Base-by-base conservation (phyloP, 495 filamentous ascomycete genomes). In the Cetradonia linearis region DNA sequence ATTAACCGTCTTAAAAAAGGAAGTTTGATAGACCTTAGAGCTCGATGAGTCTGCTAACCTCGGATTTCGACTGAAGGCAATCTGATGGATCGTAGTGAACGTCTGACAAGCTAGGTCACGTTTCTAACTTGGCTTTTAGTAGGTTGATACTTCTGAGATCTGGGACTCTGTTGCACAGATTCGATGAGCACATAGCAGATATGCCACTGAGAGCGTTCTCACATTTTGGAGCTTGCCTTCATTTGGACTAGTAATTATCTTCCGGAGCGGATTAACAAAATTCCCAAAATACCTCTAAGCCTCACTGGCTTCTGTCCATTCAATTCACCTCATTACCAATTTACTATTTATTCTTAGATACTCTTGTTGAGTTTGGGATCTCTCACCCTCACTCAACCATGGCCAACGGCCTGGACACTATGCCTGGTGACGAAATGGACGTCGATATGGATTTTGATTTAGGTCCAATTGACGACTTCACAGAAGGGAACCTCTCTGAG, bases 391-490 rank as follows among this genome's bases (percentile, higher is more conserved):
- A 40, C 23, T 53, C 48, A 18, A 36, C 25, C n/a, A 40, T 53
- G 48, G 36, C 31, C 31, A 36, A 54, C 50, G 50, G 20, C 1
- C 31, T 54, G 31, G 16, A 11, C n/a, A 36, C 16, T 34, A 71
- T 70, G 68, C 64, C 66, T 20, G 70, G 68, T 31, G 74, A 71
- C 69, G 66, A 66, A 18, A 76, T 71, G 69, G 65, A 72, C 48
- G 69, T 74, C 66, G 69, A 65, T 36, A 77, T 74, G 71, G 67
- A 70, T 44, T 73, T 75, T 67, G 71, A 69, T 60, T 68, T 70
- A 61, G 62, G 57, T 62, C 58, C 74, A 79, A 1, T 64, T 80
- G 62, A 66, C 56, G 48, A 50, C 23, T 30, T 56, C 11, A 6
- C 30, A 2, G 50, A 33, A 20, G 50, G 30, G 3, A 23, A 42